Base-by-base conservation (phyloP, 2,329 filamentous ascomycete species). In the Ceratocystis papillata region DNA sequence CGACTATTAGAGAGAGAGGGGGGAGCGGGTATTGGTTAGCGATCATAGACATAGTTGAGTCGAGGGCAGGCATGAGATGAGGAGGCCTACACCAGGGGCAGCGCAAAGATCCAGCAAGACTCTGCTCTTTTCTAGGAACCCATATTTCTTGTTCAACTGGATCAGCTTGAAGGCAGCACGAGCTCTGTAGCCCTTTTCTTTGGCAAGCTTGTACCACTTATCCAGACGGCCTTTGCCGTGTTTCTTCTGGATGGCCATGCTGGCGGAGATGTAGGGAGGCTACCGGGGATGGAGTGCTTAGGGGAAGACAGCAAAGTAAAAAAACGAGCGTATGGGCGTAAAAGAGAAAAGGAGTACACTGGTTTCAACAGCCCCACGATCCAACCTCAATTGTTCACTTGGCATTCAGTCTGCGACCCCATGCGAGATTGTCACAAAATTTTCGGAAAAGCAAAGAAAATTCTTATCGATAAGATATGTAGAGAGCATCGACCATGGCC, bases 101-200 rank as follows among this genome's bases (percentile, higher is more conserved):
- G 94, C 94, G 79, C 94, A 99, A 74, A 99, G 88, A 87, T 99
- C 95, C 75, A 99, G 81, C 69, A 96, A 80, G 72, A 97, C 94
- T 80, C 90, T 96, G 77, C 90, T 95, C 81, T 95, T 93, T 77
- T 97, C 91, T 71, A 99, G 80, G 77, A 99, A 99, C 71, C 90
- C 89, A 87, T 96, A 99, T 76, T 96, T 97, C 79, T 97, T 96
- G 80, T 99, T 99, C 72, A 99, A 80, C 76, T 99, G 93, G 71
- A 99, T 93, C 72, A 99, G 79, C 79, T 99, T 99, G 83, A 97
- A 97, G 66, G 94, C 92, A 71, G 94, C 92, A 82, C 94, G 85
- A 69, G 94, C 93, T 73, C 94, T 83, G 75, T 96, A 99, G 69
- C 94, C 94, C 77, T 96, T 97, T 76, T 99, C 94, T 77, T 99